A percentile compares a stretch with the other conserved stretches of the same genome.
Evolutionary conservation across 495 filamentous ascomycete genomes (phyloP).

Genomic region (Annulohypoxylon stygium): DNA sequence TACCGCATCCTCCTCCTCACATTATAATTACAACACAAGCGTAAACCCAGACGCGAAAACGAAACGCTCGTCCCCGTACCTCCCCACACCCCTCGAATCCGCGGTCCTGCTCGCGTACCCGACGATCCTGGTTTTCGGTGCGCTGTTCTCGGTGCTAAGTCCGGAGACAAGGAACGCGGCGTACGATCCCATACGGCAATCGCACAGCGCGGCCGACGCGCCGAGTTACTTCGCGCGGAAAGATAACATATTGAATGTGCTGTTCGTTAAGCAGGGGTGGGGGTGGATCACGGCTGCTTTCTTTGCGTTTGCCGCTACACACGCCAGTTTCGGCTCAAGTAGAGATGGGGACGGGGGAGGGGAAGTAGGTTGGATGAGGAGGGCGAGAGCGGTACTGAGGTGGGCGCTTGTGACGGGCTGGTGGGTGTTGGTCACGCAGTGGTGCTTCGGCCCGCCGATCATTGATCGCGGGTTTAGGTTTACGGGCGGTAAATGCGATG

Average conservation of each 20-base stretch:
- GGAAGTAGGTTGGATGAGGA: conserved; percentile 33
- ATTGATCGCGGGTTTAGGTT: conserved; percentile 87
- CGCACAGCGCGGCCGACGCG: conserved; percentile 68
- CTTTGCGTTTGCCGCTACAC: too few species aligned
- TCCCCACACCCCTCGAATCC: conserved; percentile 73
- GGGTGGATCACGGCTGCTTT: conserved; percentile 80
- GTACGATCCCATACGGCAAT: conserved; percentile 68
- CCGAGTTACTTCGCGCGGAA: conserved; percentile 95
- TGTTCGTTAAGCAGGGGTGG: conserved; percentile 97
- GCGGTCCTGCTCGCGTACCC: conserved; percentile 79
- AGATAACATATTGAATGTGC: conserved; percentile 86
- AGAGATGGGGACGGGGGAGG: neutral
- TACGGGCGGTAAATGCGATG: conserved; percentile 85
- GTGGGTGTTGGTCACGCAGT: conserved; percentile 90
- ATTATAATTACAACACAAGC: too few species aligned
- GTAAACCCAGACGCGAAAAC: neutral
- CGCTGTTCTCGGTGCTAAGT: conserved; percentile 81
- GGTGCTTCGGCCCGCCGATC: conserved; percentile 92
- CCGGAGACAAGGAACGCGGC: conserved; percentile 72
- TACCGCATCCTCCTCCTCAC: conserved; percentile 8
- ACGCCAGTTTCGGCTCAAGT: conserved; percentile 59
- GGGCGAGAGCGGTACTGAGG: conserved; percentile 68
- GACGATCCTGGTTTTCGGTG: conserved; percentile 78
- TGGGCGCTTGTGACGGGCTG: conserved; percentile 78
- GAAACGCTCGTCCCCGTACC: conserved; percentile 60